Evolutionary conservation across 2,329 filamentous ascomycete species (phyloP).

Genomic region (Sphaerulina musiva): DNA sequence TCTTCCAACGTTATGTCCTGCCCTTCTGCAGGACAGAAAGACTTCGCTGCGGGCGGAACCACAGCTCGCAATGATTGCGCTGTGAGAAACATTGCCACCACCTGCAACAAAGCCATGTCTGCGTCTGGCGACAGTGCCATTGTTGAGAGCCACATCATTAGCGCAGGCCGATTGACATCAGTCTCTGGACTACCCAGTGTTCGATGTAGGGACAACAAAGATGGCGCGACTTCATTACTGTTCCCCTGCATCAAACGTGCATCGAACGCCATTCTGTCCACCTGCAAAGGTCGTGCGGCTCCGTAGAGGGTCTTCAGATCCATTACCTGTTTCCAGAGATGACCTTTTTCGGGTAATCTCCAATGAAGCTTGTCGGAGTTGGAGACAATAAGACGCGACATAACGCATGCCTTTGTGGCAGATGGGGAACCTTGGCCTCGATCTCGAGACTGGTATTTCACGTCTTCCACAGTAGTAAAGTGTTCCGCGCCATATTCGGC

Average conservation of each 20-base stretch:
- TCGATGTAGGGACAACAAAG: slow-evolving; percentile 11
- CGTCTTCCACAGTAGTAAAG: slow-evolving; percentile 24
- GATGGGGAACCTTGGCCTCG: not conserved
- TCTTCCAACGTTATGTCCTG: not conserved
- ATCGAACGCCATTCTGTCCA: slow-evolving; percentile 10
- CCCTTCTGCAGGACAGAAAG: not conserved
- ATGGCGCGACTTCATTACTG: slow-evolving; percentile 1
- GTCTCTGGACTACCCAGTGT: slow-evolving; percentile 2
- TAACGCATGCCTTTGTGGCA: slow-evolving; percentile 2
- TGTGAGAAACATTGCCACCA: slow-evolving; percentile 29
- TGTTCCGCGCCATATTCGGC: slow-evolving; percentile 33
- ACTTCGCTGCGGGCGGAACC: not conserved
- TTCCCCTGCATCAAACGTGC: slow-evolving; percentile 3
- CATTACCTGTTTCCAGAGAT: slow-evolving; percentile 5
- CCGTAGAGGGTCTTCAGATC: slow-evolving; percentile 1
- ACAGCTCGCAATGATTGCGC: not conserved
- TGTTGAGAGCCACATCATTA: slow-evolving; percentile 29
- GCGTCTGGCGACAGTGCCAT: slow-evolving; percentile 39
- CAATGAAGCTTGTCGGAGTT: not conserved
- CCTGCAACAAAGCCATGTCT: slow-evolving; percentile 39
- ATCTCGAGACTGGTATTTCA: slow-evolving; percentile 16
- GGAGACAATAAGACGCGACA: not conserved
- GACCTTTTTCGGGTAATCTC: not conserved
- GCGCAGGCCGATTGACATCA: slow-evolving; percentile 3
- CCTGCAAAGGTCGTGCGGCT: not conserved